Base-by-base conservation (phyloP, 2,329 filamentous ascomycete species). In the Colletotrichum sp. region DNA sequence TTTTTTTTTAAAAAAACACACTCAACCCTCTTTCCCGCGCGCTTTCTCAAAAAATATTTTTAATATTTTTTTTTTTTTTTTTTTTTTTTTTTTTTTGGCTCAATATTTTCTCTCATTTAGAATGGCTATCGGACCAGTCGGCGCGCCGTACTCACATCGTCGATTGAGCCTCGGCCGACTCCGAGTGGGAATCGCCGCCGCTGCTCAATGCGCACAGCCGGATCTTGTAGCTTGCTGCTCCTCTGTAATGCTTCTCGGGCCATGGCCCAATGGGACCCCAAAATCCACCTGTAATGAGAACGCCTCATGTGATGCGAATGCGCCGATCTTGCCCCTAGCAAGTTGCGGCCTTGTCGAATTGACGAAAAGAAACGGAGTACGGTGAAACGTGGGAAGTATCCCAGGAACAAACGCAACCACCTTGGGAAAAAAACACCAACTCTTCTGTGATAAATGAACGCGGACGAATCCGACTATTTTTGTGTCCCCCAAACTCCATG, bases 271-370 rank as follows among this genome's bases (percentile, higher is more conserved):
- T 26, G 28, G 48, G 52, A 21, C 32, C 69, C 43, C 32, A 24
- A 24, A 60, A 73, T 58, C 62, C 64, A 30, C 65, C 62, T 58
- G 56, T 73, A 72, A 68, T 52, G 56, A 75, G 38, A 75, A 75
- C 73, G 70, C 73, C 70, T 65, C 56, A 64, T 75, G 64, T 71
- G 43, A 75, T 75, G 73, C 70, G 56, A 68, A 73, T 43, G 38
- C 38, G 64, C 73, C 56, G 21, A 68, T 64, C 56, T 72, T 68
- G 55, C 28, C 38, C 34, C 15, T 36, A 26, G 15, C 48, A 61
- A 58, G 28, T 26, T 26, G 38, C 34, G 26, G 21, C 66, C 12
- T 32, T 16, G 61, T 65, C 32, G 43, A 73, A 48, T 24, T 24
- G 34, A 36, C 21, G 43, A 73, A 48, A 48, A 48, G 26, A 68